Conservation (phyloP, 2,329 filamentous ascomycete species). For the Blastomyces emzantsi region DNA sequence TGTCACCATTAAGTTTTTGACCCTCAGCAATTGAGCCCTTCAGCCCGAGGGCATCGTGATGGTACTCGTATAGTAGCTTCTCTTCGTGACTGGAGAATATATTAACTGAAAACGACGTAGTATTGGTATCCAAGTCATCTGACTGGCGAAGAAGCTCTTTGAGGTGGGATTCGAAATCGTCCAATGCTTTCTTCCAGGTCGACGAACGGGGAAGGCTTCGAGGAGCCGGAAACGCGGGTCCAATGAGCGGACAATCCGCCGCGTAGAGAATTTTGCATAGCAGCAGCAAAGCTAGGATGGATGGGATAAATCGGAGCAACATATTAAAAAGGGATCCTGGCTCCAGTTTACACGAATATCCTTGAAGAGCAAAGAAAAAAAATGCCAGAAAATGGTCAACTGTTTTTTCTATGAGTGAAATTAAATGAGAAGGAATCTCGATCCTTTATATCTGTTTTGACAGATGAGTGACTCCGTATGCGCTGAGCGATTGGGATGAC, state of each 20-base stretch:
- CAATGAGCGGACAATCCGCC: slow-evolving; percentile 2
- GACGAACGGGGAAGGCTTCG: not conserved
- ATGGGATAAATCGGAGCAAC: not conserved
- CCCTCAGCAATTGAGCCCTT: slow-evolving; percentile 18
- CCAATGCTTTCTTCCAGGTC: slow-evolving; percentile 3
- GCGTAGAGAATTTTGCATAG: not conserved
- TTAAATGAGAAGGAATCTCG: not conserved
- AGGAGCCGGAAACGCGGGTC: slow-evolving; percentile 4
- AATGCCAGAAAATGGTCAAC: not conserved
- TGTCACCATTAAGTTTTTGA: slow-evolving; percentile 24
- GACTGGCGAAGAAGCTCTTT: not conserved
- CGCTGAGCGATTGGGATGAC: not conserved
- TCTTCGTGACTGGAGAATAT: slow-evolving; percentile 14
- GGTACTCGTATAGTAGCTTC: slow-evolving; percentile 12
- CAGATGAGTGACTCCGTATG: not conserved
- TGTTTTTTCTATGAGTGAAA: not conserved
- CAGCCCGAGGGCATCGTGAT: slow-evolving; percentile 8
- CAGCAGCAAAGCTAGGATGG: not conserved
- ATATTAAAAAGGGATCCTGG: not conserved
- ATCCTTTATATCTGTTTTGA: not conserved
- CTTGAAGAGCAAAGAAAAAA: not conserved
- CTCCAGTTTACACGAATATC: not conserved
- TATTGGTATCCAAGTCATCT: not conserved
- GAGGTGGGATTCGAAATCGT: slow-evolving; percentile 3
- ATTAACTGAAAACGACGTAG: slow-evolving; percentile 18